Conservation (phyloP, 176 grass and related monocot species). For the Canna indica region DNA sequence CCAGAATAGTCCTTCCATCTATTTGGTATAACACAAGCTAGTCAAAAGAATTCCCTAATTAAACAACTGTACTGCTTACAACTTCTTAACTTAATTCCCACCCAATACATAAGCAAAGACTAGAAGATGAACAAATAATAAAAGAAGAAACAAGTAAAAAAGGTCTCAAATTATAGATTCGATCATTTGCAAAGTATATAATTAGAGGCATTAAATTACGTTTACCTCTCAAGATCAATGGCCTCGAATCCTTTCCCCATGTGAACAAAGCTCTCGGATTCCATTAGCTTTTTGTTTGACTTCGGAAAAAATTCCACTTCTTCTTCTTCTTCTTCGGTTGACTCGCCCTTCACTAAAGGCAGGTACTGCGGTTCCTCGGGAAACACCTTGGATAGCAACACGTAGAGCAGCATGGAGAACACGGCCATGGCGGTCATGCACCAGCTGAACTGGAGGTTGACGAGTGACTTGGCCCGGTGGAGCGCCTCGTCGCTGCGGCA, state of each 20-base stretch:
- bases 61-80: neutral
- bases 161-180: too few species aligned
- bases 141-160: too few species aligned
- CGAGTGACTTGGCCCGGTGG: constrained; percentile 10
- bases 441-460: constrained; percentile 20
- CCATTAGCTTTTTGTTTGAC: neutral
- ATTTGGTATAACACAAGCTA: neutral
- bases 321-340: neutral
- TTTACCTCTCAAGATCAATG: neutral
- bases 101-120: too few species aligned
- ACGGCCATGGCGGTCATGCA: neutral
- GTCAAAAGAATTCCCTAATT: neutral
- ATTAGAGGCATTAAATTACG: too few species aligned
- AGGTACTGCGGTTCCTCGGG: constrained; percentile 1
- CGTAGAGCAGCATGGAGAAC: neutral
- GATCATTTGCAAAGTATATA: too few species aligned
- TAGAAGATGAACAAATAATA: too few species aligned
- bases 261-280: neutral
- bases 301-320: neutral
- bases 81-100: too few species aligned
- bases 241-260: neutral
- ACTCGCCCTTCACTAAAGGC: neutral
- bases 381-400: neutral
- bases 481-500: constrained; percentile 2
- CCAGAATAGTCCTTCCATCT: too few species aligned